Evolutionary conservation across 306 rosid species (phyloP).

Genomic region (Gastrolobium bilobum): DNA sequence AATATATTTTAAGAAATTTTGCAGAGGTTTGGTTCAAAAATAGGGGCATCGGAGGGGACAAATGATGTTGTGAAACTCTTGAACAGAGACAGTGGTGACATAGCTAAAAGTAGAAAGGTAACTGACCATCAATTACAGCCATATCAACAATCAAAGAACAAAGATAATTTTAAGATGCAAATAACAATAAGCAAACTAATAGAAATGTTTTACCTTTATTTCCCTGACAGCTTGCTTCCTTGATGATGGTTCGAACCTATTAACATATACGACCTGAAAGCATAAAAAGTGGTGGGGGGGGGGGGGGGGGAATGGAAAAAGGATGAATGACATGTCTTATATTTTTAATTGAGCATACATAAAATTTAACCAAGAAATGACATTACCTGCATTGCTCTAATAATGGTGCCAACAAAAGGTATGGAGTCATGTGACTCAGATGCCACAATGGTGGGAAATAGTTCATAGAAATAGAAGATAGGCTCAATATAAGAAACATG

Average conservation of each 20-base stretch:
- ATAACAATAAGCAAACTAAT: constrained; percentile 36
- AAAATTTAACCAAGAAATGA: constrained; percentile 43
- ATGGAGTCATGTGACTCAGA: constrained; percentile 94
- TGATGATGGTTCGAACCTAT: constrained; percentile 83
- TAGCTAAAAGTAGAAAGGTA: constrained; percentile 12
- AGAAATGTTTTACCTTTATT: constrained; percentile 93
- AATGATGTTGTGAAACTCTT: constrained; percentile 17
- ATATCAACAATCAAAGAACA: constrained; percentile 34
- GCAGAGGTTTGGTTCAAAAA: constrained; percentile 31
- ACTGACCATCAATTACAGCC: constrained; percentile 35
- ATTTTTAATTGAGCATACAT: constrained; percentile 26
- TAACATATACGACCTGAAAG: constrained; percentile 88
- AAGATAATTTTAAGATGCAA: constrained; percentile 23
- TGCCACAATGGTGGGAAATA: constrained; percentile 94
- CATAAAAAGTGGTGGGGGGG: constrained; percentile 44
- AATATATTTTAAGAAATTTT: constrained; percentile 8
- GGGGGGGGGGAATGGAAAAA: constrained; percentile 27
- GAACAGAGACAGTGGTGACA: background rate
- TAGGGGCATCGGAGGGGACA: background rate
- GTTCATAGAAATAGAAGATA: constrained; percentile 93
- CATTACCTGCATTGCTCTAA: constrained; percentile 98
- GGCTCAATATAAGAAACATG: constrained; percentile 96
- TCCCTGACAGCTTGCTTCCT: constrained; percentile 83
- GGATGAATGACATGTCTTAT: constrained; percentile 12
- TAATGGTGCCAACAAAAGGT: constrained; percentile 95